Evolutionary conservation across 441 rosid species (phyloP).

Genomic region (Erysimum cheiri): DNA sequence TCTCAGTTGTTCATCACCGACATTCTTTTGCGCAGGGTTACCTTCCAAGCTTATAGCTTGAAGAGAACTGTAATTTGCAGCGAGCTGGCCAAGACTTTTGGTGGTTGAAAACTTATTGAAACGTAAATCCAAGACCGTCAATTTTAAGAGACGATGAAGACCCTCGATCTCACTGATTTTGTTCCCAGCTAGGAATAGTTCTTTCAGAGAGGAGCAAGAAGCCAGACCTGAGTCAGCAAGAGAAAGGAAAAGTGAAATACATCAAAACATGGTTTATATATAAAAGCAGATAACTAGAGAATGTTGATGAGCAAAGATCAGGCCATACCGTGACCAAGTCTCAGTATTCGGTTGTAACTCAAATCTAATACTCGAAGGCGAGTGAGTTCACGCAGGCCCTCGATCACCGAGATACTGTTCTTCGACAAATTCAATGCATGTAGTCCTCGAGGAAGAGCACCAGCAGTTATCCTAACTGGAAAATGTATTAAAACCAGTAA

Average conservation of each 20-base stretch:
- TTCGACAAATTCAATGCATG: slow-evolving; percentile 79
- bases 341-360: slow-evolving; percentile 85
- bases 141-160: slow-evolving; percentile 88
- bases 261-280: slow-evolving; percentile 14
- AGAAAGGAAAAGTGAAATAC: background rate
- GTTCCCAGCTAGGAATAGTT: slow-evolving; percentile 91
- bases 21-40: slow-evolving; percentile 94
- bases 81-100: slow-evolving; percentile 89
- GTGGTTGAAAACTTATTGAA: slow-evolving; percentile 89
- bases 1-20: slow-evolving; percentile 91
- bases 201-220: slow-evolving; percentile 91
- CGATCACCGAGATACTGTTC: slow-evolving; percentile 81
- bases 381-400: slow-evolving; percentile 90
- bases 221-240: slow-evolving; percentile 66
- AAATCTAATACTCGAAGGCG: slow-evolving; percentile 89
- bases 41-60: slow-evolving; percentile 97
- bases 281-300: slow-evolving; percentile 14
- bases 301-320: slow-evolving; percentile 18
- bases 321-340: slow-evolving; percentile 90
- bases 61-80: slow-evolving; percentile 89
- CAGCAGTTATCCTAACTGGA: slow-evolving; percentile 79
- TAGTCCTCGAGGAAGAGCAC: slow-evolving; percentile 94
- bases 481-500: slow-evolving; percentile 23
- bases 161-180: slow-evolving; percentile 91
- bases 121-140: slow-evolving; percentile 82